Base-by-base conservation (phyloP, 2,329 filamentous ascomycete genomes). In the Curvularia spicifera region DNA sequence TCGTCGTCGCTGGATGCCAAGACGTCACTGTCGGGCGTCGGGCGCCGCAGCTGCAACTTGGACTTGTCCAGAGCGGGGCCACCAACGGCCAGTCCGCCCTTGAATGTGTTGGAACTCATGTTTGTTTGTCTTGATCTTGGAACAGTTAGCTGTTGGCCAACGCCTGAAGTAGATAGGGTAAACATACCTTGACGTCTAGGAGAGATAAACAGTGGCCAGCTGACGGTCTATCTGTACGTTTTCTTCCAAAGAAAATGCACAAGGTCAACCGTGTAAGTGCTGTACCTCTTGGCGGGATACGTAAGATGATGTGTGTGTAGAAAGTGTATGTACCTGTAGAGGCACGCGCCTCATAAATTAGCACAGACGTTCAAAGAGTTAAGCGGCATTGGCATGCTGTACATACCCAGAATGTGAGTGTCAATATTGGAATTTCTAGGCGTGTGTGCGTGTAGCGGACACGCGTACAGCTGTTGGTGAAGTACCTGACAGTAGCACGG, bases 1-100 rank as follows among this genome's bases (percentile, higher is more conserved):
- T 99, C 95, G 76, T 98, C 95, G 76, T 98, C 95, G 12, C 93
- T 97, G 66, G 94, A 98, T 51, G 90, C 93, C 59, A 98, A 81
- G 51, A 91, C 94, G 75, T 98, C 94, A 3, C 93, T 97, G 74
- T 98, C 95, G 22, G 94, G 94, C 1, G 94, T 97, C 7, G 92
- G 93, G 53, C 91, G 90, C 68, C 93, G 87, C 55, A 88, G 84
- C 54, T 81, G 81, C 33, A 81, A 75, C 70, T 91, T 90, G 49
- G 89, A 83, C 75, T 93, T 95, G 50, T 94, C 91, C 13, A 71
- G 67, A 1, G 68, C 64, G n/a, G 69, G 64, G 15, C 69, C 68
- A 35, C 67, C 65, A 43, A 71, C 70, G 7, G 73, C 64, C 40
- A 76, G 54, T 37, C 65, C 65, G 54, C 67, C 64, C 56, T 75